Evolutionary conservation across 495 filamentous ascomycete species (phyloP), one percentile per base, ranked within the genome.

Genomic region (Annulohypoxylon maeteangense): DNA sequence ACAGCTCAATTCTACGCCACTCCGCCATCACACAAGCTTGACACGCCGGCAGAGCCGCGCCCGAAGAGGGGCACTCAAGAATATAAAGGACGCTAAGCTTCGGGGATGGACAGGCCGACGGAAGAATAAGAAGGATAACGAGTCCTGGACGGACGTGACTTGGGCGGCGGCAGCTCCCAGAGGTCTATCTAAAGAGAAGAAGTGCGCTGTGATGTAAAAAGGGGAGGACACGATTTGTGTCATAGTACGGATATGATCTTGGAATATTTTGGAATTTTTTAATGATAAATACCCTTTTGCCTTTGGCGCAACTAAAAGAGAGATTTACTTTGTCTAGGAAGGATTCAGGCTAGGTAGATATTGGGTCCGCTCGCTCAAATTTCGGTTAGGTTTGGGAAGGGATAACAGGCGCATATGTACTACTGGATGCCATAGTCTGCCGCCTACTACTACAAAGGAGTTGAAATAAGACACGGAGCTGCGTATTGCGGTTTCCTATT

Each of bases 131-230:
- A 75, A 74, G 16, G 69, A 78, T 11, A 81, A 81, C 61, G 82
- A 66, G 2, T 76, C 78, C 11, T 88, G 85, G 86, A 86, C 84
- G 1, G 84, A 88, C 67, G 78, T 85, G 10, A 80, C 79, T 7
- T 70, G 48, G 63, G 72, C 74, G 16, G 18, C 70, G 5, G 31
- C 65, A 10, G 55, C 38, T 22, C 67, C 72, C 2, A 54, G 61
- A 31, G 58, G 45, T 27, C 61, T 74, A 22, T 4, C 36, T 11
- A 83, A 75, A 59, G 83, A 82, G 5, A 81, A 75, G 68, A 88
- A 85, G 61, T 89, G 87, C 68, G 66, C 79, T 14, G 77, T 88
- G 40, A 89, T 89, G 87, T 89, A 75, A 83, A 23, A 57, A 27
- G 25, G 23, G 42, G 16, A 48, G 29, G 27, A 36, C 11, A 11